Conservation (phyloP, 73 alveolate species). For the Symbiodinium pilosum region DNA sequence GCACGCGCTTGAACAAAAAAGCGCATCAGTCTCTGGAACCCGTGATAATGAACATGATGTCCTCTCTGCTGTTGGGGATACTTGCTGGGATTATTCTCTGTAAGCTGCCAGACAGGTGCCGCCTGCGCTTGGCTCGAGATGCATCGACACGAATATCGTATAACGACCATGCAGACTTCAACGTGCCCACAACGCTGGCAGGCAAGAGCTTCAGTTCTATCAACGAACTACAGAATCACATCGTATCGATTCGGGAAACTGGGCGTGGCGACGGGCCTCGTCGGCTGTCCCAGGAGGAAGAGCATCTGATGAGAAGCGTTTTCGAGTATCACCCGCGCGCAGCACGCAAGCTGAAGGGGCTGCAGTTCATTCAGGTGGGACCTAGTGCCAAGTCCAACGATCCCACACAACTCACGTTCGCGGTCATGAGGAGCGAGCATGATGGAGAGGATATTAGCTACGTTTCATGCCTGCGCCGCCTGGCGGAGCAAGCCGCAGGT, state of each 20-base stretch:
- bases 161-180: constrained; percentile 13
- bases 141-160: not conserved
- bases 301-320: constrained; percentile 23
- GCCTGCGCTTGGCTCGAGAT: not conserved
- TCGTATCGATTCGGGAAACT: constrained; percentile 10
- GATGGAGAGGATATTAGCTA: constrained; percentile 65
- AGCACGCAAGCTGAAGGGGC: constrained; percentile 7
- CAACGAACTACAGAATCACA: constrained; percentile 13
- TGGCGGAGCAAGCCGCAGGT: constrained; percentile 25
- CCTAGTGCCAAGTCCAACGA: constrained; percentile 14
- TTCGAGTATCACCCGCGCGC: constrained; percentile 29
- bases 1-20: no score
- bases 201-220: not conserved
- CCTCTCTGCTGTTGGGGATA: no score
- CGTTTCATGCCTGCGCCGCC: constrained; percentile 38
- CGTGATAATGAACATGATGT: no score
- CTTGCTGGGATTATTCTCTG: no score
- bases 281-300: constrained; percentile 31
- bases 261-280: not conserved
- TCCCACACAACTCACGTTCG: not conserved
- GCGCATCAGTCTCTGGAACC: no score
- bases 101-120: no score
- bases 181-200: constrained; percentile 32
- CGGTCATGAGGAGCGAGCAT: constrained; percentile 41
- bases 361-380: constrained; percentile 5